Evolutionary conservation across 257 asterid genomes (phyloP), one percentile per base, ranked within the genome.

Genomic region (Solanum paucissectum): DNA sequence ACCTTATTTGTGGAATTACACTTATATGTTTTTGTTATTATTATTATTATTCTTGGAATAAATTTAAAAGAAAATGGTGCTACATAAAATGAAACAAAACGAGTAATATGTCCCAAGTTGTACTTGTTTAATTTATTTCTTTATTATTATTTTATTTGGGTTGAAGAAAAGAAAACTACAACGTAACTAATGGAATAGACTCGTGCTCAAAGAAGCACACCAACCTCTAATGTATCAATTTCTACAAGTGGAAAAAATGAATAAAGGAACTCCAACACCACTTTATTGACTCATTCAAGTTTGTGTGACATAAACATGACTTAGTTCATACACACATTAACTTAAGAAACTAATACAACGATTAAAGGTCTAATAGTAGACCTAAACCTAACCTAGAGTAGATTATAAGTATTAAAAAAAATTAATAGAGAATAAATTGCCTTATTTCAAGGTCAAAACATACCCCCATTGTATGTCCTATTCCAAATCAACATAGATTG

Each of bases 1-100:
- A 60, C 0, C 1, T 0, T 1, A 52, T 0, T 8, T 60, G 3
- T 60, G 3, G 6, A 4, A 23, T 0, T 60, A 60, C 29, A 21
- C 27, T 21, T 21, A 9, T 9, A 60, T 60, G 29, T 40, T 40
- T 37, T 37, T 37, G 42, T 38, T 38, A 1, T 21, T 58, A 1
- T 55, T 8, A 0, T 32, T 1, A 34, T 32, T 3, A 2, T 33
- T 33, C 0, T 18, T 1, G 25, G 1, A 32, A 71, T 16, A 71
- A 71, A 71, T 71, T 32, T 71, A 16, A 16, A 1, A 71, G 12
- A 4, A 32, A 32, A 72, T 8, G 2, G 0, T 0, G 7, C 7
- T 18, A 71, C 4, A 18, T 34, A 34, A 33, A 18, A 72, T 72
- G 14, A 0, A 72, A 72, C 4, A 4, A 33, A 72, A 18, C 2